Base-by-base conservation (phyloP, 305 asterid genomes). In the Solanum hybrid region DNA sequence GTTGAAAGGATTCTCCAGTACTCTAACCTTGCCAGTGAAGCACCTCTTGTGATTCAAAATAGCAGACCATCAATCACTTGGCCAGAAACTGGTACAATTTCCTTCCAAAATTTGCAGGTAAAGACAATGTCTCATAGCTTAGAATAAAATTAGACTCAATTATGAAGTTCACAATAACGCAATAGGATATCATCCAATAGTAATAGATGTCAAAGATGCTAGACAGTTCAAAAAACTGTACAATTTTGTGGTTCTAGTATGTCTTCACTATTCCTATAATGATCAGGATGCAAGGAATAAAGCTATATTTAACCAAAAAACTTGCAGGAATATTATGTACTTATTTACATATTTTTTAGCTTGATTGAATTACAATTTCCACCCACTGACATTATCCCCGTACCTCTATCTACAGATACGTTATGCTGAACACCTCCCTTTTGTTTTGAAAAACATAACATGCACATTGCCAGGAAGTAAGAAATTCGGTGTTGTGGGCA, bases 401-500 rank as follows among this genome's bases (percentile, higher is more conserved):
- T 84, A 46, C 31, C 76, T 88, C 35, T 92, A 20, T 89, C 81
- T 85, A 90, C 95, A 97, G 99, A 95, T 98, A 90, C 98, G 99
- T 75, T 98, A 98, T 24, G 99, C 98, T 64, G 98, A 96, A 91
- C 99, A 98, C 92, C 95, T 98, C 84, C 99, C 99, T 20, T 95
- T 98, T 0, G 98, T 98, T 60, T 91, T 98, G 93, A 98, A 95
- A 93, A 94, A 93, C 56, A 94, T 96, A 66, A 96, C 95, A 86
- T 98, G 99, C 96, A 96, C 98, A 10, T 98, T 98, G 91, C 98
- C 98, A 0, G 99, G 99, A 91, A 93, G 92, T 92, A 96, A 94
- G 95, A 98, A 96, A 92, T 91, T 98, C 4, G 99, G 99, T 36
- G 99, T 98, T 42, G 99, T 96, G 91, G 99, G 99, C 73, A 94